These are phyloP conservation scores for Chimonanthus salicifolius DNA, from an alignment of 164 flowering plant genomes.

Conservation along the genomic window DNA sequence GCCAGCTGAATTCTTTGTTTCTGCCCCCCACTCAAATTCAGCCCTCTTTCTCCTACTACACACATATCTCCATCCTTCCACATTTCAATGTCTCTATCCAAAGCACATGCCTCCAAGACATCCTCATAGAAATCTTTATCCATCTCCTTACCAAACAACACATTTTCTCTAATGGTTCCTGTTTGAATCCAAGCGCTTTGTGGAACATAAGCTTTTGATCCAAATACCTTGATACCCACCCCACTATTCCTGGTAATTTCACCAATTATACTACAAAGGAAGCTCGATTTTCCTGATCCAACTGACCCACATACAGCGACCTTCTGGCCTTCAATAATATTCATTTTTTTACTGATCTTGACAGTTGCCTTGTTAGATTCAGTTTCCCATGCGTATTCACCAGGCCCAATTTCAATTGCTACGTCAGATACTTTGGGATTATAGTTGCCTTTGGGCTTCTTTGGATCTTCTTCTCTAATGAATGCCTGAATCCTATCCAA, in stretches of 20 bases:
- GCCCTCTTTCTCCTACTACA: slow-evolving; percentile 72
- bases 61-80: slow-evolving; percentile 59
- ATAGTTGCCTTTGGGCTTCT: slow-evolving; percentile 12
- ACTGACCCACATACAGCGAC: slow-evolving; percentile 83
- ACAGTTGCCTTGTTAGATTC: slow-evolving; percentile 36
- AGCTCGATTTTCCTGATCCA: slow-evolving; percentile 84
- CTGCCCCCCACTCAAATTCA: slow-evolving; percentile 86
- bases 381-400: slow-evolving; percentile 62
- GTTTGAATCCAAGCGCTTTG: slow-evolving; percentile 90
- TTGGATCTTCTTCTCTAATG: slow-evolving; percentile 42
- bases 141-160: slow-evolving; percentile 73
- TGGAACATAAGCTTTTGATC: slow-evolving; percentile 74
- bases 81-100: slow-evolving; percentile 55
- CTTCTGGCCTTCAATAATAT: slow-evolving; percentile 48
- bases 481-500: slow-evolving; percentile 52
- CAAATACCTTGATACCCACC: slow-evolving; percentile 39
- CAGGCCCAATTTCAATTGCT: slow-evolving; percentile 48
- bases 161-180: slow-evolving; percentile 68
- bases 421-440: slow-evolving; percentile 20
- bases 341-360: slow-evolving; percentile 37
- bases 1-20: slow-evolving; percentile 85
- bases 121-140: slow-evolving; percentile 36
- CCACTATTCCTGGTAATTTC: slow-evolving; percentile 69
- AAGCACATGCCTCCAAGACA: slow-evolving; percentile 66
- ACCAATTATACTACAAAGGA: slow-evolving; percentile 62